Conservation (phyloP, 2,329 filamentous ascomycete genomes). For the Ramularia endophylla region DNA sequence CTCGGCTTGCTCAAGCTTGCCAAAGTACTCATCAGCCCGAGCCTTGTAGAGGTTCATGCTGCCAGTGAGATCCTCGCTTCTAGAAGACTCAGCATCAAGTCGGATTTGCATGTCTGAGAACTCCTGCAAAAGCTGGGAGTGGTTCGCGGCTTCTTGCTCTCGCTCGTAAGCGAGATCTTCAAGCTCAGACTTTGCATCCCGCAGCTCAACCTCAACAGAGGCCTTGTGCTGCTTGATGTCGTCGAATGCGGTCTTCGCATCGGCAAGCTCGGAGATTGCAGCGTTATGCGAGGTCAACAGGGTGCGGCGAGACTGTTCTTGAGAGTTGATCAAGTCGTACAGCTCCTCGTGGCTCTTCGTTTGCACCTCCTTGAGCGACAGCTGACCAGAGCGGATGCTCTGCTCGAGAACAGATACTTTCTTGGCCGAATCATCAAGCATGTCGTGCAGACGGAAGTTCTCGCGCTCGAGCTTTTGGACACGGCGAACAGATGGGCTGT, state of each 20-base stretch:
- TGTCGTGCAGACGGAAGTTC: constrained; percentile 85
- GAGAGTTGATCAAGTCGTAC: constrained; percentile 84
- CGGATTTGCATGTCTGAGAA: constrained; percentile 91
- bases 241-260: constrained; percentile 82
- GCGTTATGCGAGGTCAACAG: constrained; percentile 81
- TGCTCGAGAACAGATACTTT: constrained; percentile 88
- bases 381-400: constrained; percentile 76
- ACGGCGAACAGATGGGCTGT: constrained; percentile 71
- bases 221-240: constrained; percentile 76
- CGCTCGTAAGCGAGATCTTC: constrained; percentile 70
- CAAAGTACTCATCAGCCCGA: constrained; percentile 92
- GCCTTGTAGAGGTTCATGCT: constrained; percentile 86
- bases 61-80: constrained; percentile 73
- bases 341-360: constrained; percentile 92
- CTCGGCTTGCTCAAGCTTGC: constrained; percentile 93
- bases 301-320: constrained; percentile 80
- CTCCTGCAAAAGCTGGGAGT: constrained; percentile 82
- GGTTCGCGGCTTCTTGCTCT: constrained; percentile 82
- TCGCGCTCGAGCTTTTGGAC: constrained; percentile 89
- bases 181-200: constrained; percentile 76
- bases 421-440: constrained; percentile 88
- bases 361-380: constrained; percentile 86
- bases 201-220: constrained; percentile 75
- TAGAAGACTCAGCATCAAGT: constrained; percentile 81
- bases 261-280: constrained; percentile 74